Base-by-base conservation (phyloP, 169 alveolate genomes). In the Babesia sp. region DNA sequence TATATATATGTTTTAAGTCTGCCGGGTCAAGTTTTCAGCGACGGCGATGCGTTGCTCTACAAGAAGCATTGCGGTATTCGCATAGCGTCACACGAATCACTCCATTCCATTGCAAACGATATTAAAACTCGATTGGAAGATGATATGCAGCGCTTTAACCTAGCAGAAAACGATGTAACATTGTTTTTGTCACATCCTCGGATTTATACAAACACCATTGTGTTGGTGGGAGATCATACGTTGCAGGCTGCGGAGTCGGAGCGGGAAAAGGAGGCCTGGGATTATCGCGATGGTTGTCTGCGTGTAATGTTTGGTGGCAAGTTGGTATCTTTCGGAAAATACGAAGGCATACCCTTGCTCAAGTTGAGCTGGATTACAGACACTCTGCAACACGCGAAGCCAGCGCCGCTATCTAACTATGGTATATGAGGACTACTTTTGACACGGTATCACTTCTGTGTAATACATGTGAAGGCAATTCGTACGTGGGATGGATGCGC, bases 61-160 rank as follows among this genome's bases (percentile, higher is more conserved):
- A 80, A 63, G 48, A 79, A 58, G 29, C 76, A 79, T 39, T 79
- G 87, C 46, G 87, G 87, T 20, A 68, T 79, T 22, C 6, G 37
- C n/a, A 28, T 79, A 11, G 36, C 46, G 1, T 7, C 41, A 6
- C 37, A 66, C 28, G 55, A 33, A 11, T 26, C 54, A 18, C n/a
- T 70, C 59, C 37, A 45, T 22, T 55, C 44, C 37, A 68, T 79
- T 22, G 61, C 48, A 14, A 24, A 33, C 14, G 77, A 57, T 45
- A 33, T 79, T 9, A 60, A 28, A 31, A 31, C 26, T 44, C 41
- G 42, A 31, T 16, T 71, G 34, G 41, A 20, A 18, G 22, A 39
- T n/a, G 31, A 39, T 18, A 55, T 79, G 37, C 12, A 34, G 7
- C 58, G 42, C 33, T 61, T 53, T 44, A 24, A 48, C 18, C 31